These are phyloP conservation scores for Nadsonia starkeyi-henricii DNA, from an alignment of 1,139 yeast species.

Conservation along the genomic window DNA sequence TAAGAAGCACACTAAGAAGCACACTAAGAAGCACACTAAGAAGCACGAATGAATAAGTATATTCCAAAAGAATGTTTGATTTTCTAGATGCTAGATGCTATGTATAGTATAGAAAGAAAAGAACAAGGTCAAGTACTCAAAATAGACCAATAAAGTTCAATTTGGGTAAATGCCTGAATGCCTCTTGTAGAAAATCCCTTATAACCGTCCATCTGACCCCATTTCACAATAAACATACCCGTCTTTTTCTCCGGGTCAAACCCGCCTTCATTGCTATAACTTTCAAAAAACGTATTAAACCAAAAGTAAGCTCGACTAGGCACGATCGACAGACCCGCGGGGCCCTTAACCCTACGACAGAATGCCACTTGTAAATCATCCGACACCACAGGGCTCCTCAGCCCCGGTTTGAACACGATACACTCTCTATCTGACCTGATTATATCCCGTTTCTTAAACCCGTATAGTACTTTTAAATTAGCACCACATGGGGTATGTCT, in stretches of 20 bases:
- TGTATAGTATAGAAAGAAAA: too few relatives aligned
- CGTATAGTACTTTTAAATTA: constrained; percentile 11
- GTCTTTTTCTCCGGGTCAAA: constrained; percentile 9
- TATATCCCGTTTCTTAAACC: constrained; percentile 13
- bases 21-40: too few relatives aligned
- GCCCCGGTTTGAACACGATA: constrained; percentile 6
- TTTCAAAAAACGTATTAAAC: constrained; percentile 26
- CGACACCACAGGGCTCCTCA: neutral
- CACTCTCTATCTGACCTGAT: constrained; percentile 6
- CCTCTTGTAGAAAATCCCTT: constrained; percentile 49
- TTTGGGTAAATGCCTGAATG: constrained; percentile 33
- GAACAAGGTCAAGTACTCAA: neutral
- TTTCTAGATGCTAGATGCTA: too few relatives aligned
- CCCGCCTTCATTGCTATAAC: constrained; percentile 10
- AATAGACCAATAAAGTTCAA: constrained; percentile 29
- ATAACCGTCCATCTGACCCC: constrained; percentile 61
- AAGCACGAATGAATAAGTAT: too few relatives aligned
- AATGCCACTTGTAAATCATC: constrained; percentile 4
- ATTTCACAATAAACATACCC: constrained; percentile 21
- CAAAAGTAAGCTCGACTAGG: constrained; percentile 16
- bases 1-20: too few relatives aligned
- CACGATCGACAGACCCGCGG: constrained; percentile 2
- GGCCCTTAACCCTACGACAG: constrained; percentile 3
- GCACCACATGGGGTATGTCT: constrained; percentile 14
- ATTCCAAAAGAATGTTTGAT: too few relatives aligned